Conservation (phyloP, 23 red algal genomes). For the Gracilaria caudata region DNA sequence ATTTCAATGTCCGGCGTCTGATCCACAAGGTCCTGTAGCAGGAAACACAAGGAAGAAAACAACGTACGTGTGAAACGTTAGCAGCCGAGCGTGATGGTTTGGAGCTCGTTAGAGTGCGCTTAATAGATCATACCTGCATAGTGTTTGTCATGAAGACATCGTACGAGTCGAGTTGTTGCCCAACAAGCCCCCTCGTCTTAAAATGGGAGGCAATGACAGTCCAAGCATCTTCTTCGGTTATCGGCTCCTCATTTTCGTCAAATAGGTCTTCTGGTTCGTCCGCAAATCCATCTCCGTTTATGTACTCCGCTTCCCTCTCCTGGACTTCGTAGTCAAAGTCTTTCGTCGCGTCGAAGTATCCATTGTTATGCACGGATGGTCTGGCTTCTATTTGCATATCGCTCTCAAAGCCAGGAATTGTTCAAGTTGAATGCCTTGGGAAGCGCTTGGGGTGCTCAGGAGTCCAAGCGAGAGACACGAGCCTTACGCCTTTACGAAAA, state of each 20-base stretch:
- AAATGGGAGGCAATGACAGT: conserved; percentile 94
- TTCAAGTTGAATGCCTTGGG: not conserved
- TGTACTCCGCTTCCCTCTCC: conserved; percentile 8
- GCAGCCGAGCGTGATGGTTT: not conserved
- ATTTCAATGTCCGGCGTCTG: conserved; percentile 86
- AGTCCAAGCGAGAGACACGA: not conserved
- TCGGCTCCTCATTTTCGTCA: conserved; percentile 56
- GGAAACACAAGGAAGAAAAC: not conserved
- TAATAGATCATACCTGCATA: conserved; percentile 74
- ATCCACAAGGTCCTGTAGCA: conserved; percentile 80
- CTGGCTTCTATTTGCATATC: conserved; percentile 13
- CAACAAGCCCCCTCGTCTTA: conserved; percentile 88
- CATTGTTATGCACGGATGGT: conserved; percentile 27
- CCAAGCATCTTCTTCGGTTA: conserved; percentile 88
- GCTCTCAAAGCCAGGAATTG: not conserved
- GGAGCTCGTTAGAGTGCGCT: not conserved
- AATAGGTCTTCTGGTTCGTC: conserved; percentile 20
- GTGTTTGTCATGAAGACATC: conserved; percentile 90
- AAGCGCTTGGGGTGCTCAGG: not conserved
- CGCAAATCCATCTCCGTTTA: conserved; percentile 28
- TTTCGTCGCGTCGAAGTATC: not conserved
- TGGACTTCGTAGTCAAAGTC: conserved; percentile 21
- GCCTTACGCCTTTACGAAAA: not conserved
- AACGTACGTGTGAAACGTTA: not conserved
- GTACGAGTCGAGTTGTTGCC: conserved; percentile 96